phyloP scores from a whole-genome alignment of 352 stramenopile genomes.

The Globisporangium spinosum region DNA sequence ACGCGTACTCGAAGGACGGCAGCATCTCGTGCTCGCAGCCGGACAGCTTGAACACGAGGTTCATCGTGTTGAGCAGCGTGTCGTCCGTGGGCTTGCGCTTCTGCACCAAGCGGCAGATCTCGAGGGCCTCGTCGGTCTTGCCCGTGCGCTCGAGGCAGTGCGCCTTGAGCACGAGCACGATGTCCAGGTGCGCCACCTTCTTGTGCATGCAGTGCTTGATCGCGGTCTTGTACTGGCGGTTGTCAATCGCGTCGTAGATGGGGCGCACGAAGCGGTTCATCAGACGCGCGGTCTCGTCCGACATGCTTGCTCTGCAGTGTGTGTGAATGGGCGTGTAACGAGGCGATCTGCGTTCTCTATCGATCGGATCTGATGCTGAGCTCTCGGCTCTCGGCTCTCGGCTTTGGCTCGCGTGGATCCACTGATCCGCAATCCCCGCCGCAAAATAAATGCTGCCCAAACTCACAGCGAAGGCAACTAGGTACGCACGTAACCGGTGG shows the following conservation, averaged over 20 bases:
- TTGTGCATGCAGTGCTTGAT: conserved; percentile 84
- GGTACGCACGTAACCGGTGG: too few relatives aligned
- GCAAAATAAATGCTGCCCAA: too few relatives aligned
- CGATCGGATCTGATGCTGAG: neutral
- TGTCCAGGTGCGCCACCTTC: conserved; percentile 68
- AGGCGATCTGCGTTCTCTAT: neutral
- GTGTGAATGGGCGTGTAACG: neutral
- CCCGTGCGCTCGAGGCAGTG: conserved; percentile 82
- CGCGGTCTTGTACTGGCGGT: conserved; percentile 71
- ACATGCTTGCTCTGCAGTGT: conserved; percentile 27
- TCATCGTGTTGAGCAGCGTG: conserved; percentile 83
- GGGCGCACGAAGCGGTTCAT: conserved; percentile 76
- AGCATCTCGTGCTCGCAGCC: conserved; percentile 79
- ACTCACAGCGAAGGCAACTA: too few relatives aligned
- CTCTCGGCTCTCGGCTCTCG: neutral
- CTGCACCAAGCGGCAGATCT: conserved; percentile 66
- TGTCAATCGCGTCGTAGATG: conserved; percentile 86
- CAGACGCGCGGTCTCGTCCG: conserved; percentile 46
- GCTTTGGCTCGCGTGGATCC: conserved; percentile 8
- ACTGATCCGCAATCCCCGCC: conserved; percentile 3
- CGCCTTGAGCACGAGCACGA: conserved; percentile 83
- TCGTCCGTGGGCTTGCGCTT: conserved; percentile 68
- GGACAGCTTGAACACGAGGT: conserved; percentile 74
- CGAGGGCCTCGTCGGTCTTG: conserved; percentile 60
- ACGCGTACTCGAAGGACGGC: conserved; percentile 68